Percentiles rank a stretch among this genome's conserved stretches.
phyloP scores from a whole-genome alignment of 2,329 filamentous ascomycete genomes.

The Colletotrichum sp. region DNA sequence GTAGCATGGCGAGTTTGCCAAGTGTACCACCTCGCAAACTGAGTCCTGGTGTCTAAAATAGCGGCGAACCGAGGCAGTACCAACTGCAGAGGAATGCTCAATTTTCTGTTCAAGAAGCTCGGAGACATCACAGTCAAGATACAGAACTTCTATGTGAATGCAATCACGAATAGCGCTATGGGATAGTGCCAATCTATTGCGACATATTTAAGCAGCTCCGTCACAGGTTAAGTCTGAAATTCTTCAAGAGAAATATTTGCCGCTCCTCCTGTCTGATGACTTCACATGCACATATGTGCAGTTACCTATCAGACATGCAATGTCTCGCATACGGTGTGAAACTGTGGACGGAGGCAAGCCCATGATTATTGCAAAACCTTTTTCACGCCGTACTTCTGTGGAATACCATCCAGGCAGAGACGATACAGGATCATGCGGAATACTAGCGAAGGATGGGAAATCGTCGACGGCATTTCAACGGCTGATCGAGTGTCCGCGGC shows the following conservation, averaged over 20 bases:
- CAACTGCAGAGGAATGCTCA: background rate
- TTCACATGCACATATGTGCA: background rate
- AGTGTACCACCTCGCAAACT: rapidly evolving
- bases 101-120: rapidly evolving
- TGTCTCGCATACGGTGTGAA: background rate
- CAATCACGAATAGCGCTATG: rapidly evolving
- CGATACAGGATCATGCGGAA: rapidly evolving
- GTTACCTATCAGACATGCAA: background rate
- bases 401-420: rapidly evolving
- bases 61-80: background rate
- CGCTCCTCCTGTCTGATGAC: no score
- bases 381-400: rapidly evolving
- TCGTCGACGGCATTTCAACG: background rate
- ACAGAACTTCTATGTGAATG: rapidly evolving
- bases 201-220: background rate
- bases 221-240: rapidly evolving
- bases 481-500: rapidly evolving
- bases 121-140: background rate
- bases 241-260: background rate
- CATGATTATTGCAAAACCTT: rapidly evolving
- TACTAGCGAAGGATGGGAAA: background rate
- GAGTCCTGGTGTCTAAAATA: background rate
- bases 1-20: background rate
- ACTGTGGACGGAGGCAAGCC: no score
- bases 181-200: background rate